Conservation (phyloP, 306 rosid species). For the Sindora glabra region DNA sequence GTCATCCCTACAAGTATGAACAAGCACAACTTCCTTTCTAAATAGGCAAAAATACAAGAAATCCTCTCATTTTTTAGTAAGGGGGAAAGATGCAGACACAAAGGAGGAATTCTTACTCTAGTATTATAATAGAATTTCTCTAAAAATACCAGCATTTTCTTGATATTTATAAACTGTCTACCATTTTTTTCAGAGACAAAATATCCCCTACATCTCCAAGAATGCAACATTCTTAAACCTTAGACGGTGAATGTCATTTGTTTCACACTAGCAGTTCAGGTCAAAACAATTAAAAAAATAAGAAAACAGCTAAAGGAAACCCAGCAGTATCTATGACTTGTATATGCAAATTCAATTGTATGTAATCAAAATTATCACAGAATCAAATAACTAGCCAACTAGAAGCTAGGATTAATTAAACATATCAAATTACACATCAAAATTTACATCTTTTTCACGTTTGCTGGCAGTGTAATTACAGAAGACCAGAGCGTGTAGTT, state of each 20-base stretch:
- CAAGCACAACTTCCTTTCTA: neutral
- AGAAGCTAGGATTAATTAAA: neutral
- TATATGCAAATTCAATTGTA: neutral
- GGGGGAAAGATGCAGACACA: no score
- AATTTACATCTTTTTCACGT: constrained; percentile 33
- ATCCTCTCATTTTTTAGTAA: no score
- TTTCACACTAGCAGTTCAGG: neutral
- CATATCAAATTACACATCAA: constrained; percentile 21
- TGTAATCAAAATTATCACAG: constrained; percentile 2
- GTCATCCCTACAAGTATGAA: neutral
- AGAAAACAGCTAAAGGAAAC: neutral
- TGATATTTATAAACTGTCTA: neutral
- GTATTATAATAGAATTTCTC: no score
- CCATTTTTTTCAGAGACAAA: neutral
- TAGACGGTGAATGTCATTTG: neutral
- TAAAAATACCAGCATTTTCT: neutral
- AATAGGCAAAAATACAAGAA: no score
- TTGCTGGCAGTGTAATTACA: neutral
- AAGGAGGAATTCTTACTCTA: no score
- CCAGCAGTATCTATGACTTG: neutral
- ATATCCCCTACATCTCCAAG: neutral
- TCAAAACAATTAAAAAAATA: neutral
- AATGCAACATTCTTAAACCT: neutral
- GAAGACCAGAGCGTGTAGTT: neutral
- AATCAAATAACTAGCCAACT: neutral